A percentile compares a stretch with the other conserved stretches of the same genome.
phyloP scores from a whole-genome alignment of 495 filamentous ascomycete species.

The Neurospora hispaniola region DNA sequence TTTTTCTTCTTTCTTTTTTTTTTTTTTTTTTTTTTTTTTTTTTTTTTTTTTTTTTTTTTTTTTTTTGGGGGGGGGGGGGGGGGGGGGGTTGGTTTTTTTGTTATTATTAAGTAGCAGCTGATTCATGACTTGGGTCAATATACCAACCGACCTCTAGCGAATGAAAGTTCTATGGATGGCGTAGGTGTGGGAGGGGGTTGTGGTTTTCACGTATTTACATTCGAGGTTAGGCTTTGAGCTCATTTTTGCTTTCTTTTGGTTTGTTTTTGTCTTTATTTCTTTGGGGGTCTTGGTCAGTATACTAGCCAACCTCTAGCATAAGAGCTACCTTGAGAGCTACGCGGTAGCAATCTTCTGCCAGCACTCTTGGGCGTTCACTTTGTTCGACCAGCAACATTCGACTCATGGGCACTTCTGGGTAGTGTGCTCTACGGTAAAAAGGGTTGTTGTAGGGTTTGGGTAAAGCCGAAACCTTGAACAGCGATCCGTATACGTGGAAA shows the following conservation, averaged over 20 bases:
- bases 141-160: neutral
- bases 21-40: neutral
- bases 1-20: no score
- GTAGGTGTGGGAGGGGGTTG: no score
- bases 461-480: neutral
- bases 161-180: no score
- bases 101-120: no score
- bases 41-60: neutral
- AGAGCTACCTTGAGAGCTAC: neutral
- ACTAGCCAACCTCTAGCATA: neutral
- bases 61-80: no score
- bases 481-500: neutral
- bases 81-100: no score
- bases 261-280: no score
- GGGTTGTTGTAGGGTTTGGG: neutral
- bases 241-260: no score
- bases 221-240: no score
- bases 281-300: no score
- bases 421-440: neutral
- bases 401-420: neutral
- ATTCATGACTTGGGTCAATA: neutral
- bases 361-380: neutral
- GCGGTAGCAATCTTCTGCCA: neutral
- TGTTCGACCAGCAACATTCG: neutral
- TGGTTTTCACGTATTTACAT: no score